A percentile compares a stretch with the other conserved stretches of the same genome.
These are phyloP conservation scores for Sanghuangporus baumii DNA, from an alignment of 1,284 basidiomycete genomes.

Conservation along the genomic window DNA sequence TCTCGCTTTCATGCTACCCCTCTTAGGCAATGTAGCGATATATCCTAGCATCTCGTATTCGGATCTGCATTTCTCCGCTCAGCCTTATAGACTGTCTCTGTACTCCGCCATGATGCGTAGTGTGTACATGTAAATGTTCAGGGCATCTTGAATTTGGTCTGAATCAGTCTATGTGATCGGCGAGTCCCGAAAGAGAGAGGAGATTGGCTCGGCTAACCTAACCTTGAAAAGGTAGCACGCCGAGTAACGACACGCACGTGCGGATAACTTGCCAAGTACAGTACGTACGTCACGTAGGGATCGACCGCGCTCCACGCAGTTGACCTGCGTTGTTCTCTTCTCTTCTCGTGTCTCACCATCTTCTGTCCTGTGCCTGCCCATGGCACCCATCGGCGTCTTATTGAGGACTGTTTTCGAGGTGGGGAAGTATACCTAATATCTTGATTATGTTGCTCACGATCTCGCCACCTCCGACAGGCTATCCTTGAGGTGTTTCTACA, in stretches of 20 bases:
- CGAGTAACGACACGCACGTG: neutral
- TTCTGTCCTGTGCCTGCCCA: neutral
- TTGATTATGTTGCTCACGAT: neutral
- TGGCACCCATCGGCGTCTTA: slow-evolving; percentile 24
- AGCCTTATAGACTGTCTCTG: neutral
- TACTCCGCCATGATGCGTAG: neutral
- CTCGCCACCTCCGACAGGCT: slow-evolving; percentile 46
- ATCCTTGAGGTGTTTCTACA: slow-evolving; percentile 87
- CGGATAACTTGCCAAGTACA: neutral
- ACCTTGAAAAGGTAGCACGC: neutral
- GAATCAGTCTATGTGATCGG: neutral
- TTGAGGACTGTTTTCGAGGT: slow-evolving; percentile 52
- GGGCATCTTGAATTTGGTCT: neutral
- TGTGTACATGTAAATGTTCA: neutral
- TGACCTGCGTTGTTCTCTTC: neutral
- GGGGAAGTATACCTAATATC: slow-evolving; percentile 20
- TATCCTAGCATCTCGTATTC: neutral
- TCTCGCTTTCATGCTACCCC: neutral
- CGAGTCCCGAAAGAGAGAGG: neutral
- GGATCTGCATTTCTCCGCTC: neutral
- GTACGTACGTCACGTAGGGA: neutral
- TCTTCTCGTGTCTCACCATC: neutral
- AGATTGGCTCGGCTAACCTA: neutral
- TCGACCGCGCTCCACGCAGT: neutral
- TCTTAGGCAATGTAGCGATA: neutral